Base-by-base conservation (phyloP, 176 grass and related monocot genomes). In the Cenchrus americanus region DNA sequence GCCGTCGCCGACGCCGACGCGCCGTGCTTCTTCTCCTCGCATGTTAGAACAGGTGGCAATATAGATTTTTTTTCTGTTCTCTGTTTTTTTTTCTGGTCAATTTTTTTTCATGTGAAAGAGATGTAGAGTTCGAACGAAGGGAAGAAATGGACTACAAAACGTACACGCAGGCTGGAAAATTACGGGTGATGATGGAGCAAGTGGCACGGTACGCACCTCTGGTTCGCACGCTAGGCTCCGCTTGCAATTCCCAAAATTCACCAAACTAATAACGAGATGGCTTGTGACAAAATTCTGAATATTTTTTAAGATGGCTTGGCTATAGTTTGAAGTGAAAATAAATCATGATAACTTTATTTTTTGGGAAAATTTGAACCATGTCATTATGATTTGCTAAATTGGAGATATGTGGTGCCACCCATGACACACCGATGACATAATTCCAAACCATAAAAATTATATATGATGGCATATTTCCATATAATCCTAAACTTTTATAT, bases 1-100 rank as follows among this genome's bases (percentile, higher is more conserved):
- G 69, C 85, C 2, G 59, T 55, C 51, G 80, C 48, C 63, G 49
- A 37, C 63, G 40, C 62, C 63, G 49, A 37, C 63, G 40, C 62
- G 80, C 37, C 63, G 49, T 73, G 74, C 66, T 65, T 72, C 73
- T 69, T 67, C 71, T 48, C 27, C 42, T 59, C 42, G 66, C 55
- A 47, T 66, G 73, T 73, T 12, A 26, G 60, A 88, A 58, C 74
- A 72, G 63, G 32, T 22, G 22, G 41, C 40, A 0, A 88, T 24
- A 74, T 74, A n/a, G 21, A 10, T 76, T 75, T 49, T 76, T 75
- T 49, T 49, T 62, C 22, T 40, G 24, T 27, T 60, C 23, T 24
- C 40, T 9, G 18, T 41, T 43, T 65, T 32, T 41, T 43, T 65
- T 37, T 51, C 66, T 37, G 57, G 37, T 83, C n/a, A 13, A 69